These are phyloP conservation scores for Nelumbo lutea DNA, from an alignment of 164 flowering plant species.

Conservation along the genomic window DNA sequence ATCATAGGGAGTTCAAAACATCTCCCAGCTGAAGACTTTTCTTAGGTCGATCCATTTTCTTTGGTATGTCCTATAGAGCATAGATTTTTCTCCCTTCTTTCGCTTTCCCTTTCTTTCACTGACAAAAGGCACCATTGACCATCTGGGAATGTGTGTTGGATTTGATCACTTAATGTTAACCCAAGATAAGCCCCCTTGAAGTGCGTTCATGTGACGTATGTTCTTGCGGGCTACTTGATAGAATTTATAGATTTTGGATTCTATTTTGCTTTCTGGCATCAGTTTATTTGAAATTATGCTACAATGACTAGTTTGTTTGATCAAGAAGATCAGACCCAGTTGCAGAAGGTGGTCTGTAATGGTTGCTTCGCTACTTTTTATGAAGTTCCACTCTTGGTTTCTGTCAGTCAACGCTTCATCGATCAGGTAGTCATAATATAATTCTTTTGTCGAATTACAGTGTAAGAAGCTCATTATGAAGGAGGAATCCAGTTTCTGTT, in stretches of 20 bases:
- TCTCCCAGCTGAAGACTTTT: too few relatives aligned
- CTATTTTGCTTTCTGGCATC: conserved; percentile 4
- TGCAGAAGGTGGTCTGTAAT: background rate
- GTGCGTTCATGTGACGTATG: background rate
- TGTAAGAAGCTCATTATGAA: conserved; percentile 1
- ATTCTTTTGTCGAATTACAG: background rate
- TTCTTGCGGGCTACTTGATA: background rate
- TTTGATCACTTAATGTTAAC: too few relatives aligned
- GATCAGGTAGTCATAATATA: background rate
- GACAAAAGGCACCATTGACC: too few relatives aligned
- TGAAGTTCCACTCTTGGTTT: background rate
- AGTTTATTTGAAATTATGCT: background rate
- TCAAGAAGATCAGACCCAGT: conserved; percentile 5
- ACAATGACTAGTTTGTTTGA: conserved; percentile 4
- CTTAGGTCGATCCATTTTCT: too few relatives aligned
- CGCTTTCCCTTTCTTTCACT: too few relatives aligned
- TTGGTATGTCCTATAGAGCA: too few relatives aligned
- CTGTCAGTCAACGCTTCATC: background rate
- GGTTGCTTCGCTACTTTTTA: background rate
- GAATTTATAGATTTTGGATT: conserved; percentile 4
- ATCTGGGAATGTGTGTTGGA: too few relatives aligned
- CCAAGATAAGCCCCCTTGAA: too few relatives aligned
- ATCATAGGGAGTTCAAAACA: too few relatives aligned
- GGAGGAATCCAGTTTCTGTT: conserved; percentile 15
- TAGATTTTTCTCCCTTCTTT: too few relatives aligned